Percentiles rank a stretch among this genome's conserved stretches.
Conservation (phyloP, 2,329 filamentous ascomycete species). For the Pestalotiopsis sp. region DNA sequence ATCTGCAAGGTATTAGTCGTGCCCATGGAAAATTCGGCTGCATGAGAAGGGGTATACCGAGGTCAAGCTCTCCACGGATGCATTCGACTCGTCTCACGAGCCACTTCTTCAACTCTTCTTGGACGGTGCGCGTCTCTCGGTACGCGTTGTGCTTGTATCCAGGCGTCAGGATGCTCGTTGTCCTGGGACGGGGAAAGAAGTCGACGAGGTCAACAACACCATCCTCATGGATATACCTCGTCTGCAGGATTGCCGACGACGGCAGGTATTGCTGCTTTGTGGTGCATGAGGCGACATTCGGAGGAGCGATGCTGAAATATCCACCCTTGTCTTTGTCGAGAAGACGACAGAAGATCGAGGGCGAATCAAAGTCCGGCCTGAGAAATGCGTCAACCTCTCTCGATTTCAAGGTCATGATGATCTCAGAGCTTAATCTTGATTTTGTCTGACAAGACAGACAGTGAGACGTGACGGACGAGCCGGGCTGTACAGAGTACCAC, state of each 20-base stretch:
- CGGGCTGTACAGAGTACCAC: not conserved
- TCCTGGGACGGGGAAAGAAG: slow-evolving; percentile 74
- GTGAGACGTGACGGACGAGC: not conserved
- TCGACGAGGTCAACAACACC: slow-evolving; percentile 75
- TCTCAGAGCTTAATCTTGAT: not conserved
- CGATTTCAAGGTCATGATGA: not conserved
- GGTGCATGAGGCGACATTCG: slow-evolving; percentile 54
- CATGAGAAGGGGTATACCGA: slow-evolving; percentile 43
- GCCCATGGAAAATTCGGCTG: too few species aligned
- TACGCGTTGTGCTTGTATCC: slow-evolving; percentile 52
- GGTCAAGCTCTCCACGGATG: slow-evolving; percentile 65
- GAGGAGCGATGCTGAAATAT: slow-evolving; percentile 69
- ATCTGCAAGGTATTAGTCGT: slow-evolving; percentile 38
- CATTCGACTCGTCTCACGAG: slow-evolving; percentile 73
- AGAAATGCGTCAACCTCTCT: not conserved
- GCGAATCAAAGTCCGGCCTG: slow-evolving; percentile 79
- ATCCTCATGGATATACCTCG: slow-evolving; percentile 75
- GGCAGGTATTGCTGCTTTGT: slow-evolving; percentile 80
- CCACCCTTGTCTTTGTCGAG: slow-evolving; percentile 76
- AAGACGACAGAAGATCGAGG: slow-evolving; percentile 73
- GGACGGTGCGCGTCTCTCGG: slow-evolving; percentile 55
- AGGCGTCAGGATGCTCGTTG: slow-evolving; percentile 52
- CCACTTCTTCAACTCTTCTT: slow-evolving; percentile 70
- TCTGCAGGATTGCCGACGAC: slow-evolving; percentile 75
- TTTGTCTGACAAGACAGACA: not conserved